Evolutionary conservation across 139 green algal genomes (phyloP).

Genomic region (Coelastrella sp.): DNA sequence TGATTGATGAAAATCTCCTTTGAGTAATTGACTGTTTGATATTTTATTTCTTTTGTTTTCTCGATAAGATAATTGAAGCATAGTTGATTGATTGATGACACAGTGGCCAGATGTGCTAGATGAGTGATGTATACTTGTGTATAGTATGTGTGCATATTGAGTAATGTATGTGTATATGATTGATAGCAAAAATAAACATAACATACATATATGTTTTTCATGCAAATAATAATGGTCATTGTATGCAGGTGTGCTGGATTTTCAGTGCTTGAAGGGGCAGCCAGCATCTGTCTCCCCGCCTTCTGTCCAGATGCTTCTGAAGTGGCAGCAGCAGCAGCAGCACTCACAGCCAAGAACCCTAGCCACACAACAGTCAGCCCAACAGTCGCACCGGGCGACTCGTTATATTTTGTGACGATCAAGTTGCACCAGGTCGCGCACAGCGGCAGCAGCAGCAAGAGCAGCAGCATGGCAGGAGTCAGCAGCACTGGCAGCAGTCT

Average conservation of each 20-base stretch:
- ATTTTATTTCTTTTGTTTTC: too few relatives aligned
- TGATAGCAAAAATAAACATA: too few relatives aligned
- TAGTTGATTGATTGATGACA: too few relatives aligned
- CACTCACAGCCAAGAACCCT: background rate
- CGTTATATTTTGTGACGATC: conserved; percentile 22
- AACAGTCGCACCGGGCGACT: background rate
- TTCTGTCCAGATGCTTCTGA: background rate
- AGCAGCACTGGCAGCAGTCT: background rate
- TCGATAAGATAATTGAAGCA: too few relatives aligned
- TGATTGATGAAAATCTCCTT: too few relatives aligned
- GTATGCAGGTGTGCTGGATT: conserved; percentile 13
- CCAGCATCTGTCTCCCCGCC: background rate
- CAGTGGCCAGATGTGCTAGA: too few relatives aligned
- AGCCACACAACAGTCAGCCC: background rate
- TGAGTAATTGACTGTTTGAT: too few relatives aligned
- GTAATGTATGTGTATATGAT: too few relatives aligned
- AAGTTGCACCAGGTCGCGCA: background rate
- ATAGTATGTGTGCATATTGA: too few relatives aligned
- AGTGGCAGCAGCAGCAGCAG: background rate
- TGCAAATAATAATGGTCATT: background rate
- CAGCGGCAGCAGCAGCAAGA: conserved; percentile 8
- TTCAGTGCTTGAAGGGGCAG: background rate
- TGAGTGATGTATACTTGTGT: too few relatives aligned
- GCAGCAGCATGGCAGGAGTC: background rate
- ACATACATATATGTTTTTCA: background rate